Conservation (phyloP, 78 protist species). For the Pelomyxa schiedti region DNA sequence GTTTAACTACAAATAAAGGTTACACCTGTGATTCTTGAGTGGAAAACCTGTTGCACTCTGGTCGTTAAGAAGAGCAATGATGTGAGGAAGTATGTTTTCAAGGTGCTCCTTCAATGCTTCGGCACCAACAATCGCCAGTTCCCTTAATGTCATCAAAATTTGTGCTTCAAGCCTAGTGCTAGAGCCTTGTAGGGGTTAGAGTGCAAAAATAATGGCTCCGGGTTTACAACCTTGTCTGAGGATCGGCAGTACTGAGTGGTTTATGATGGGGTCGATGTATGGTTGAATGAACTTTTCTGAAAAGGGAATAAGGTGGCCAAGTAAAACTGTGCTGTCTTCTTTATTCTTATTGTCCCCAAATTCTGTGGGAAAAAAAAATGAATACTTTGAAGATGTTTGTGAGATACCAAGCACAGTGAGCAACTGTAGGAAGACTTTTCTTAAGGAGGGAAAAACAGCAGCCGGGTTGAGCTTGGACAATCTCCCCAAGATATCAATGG, state of each 20-base stretch:
- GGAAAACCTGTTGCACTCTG: conserved; percentile 49
- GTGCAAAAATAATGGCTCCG: no score
- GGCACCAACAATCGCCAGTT: conserved; percentile 73
- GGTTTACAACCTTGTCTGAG: no score
- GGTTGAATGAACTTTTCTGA: conserved; percentile 70
- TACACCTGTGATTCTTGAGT: no score
- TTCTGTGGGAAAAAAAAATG: no score
- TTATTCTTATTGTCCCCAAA: conserved; percentile 44
- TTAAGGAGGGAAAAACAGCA: conserved; percentile 77
- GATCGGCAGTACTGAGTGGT: no score
- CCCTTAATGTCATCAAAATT: conserved; percentile 67
- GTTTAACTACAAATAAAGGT: no score
- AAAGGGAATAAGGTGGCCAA: conserved; percentile 55
- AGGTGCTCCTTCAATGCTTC: conserved; percentile 46
- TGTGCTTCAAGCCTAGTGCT: conserved; percentile 37
- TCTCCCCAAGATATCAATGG: conserved; percentile 72
- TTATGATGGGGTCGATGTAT: conserved; percentile 68
- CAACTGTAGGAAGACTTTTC: conserved; percentile 80
- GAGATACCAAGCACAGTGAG: conserved; percentile 69
- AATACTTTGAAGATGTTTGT: no score
- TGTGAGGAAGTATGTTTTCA: conserved; percentile 61
- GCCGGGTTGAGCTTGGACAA: conserved; percentile 87
- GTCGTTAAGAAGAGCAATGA: conserved; percentile 78
- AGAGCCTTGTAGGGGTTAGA: conserved; percentile 47
- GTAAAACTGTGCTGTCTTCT: conserved; percentile 57